These are phyloP conservation scores for Prototheca wickerhamii DNA, from an alignment of 163 green algal species.

Conservation along the genomic window DNA sequence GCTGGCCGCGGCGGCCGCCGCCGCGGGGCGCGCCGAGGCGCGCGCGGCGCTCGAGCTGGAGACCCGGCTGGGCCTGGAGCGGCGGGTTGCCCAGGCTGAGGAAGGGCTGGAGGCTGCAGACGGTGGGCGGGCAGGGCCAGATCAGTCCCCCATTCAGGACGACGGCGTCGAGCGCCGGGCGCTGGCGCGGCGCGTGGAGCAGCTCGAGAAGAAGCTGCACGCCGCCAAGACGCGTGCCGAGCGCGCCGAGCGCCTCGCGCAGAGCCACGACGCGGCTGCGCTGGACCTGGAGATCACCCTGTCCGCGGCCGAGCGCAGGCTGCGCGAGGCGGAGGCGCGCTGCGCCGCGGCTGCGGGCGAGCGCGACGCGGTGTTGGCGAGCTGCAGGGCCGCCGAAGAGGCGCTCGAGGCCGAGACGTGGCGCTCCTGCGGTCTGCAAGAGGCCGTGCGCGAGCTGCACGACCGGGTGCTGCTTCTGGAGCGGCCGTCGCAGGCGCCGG, in stretches of 20 bases:
- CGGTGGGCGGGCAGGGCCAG: too few species aligned
- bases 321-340: not conserved
- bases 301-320: slow-evolving; percentile 11
- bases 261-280: slow-evolving; percentile 4
- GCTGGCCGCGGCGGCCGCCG: not conserved
- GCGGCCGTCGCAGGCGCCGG: too few species aligned
- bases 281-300: slow-evolving; percentile 24
- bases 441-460: too few species aligned
- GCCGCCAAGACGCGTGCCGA: not conserved
- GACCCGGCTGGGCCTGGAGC: not conserved
- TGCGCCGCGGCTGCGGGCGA: too few species aligned
- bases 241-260: not conserved
- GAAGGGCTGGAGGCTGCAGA: not conserved
- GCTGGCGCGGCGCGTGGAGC: not conserved
- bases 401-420: too few species aligned
- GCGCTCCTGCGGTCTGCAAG: too few species aligned
- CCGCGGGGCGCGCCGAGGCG: not conserved
- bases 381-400: too few species aligned
- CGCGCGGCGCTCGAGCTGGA: not conserved
- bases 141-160: too few species aligned
- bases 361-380: too few species aligned
- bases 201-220: not conserved
- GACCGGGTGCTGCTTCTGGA: too few species aligned
- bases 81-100: not conserved
- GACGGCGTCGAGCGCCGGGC: too few species aligned